phyloP scores from a whole-genome alignment of 345 rosid genomes.

The Sisymbrium altissimum region DNA sequence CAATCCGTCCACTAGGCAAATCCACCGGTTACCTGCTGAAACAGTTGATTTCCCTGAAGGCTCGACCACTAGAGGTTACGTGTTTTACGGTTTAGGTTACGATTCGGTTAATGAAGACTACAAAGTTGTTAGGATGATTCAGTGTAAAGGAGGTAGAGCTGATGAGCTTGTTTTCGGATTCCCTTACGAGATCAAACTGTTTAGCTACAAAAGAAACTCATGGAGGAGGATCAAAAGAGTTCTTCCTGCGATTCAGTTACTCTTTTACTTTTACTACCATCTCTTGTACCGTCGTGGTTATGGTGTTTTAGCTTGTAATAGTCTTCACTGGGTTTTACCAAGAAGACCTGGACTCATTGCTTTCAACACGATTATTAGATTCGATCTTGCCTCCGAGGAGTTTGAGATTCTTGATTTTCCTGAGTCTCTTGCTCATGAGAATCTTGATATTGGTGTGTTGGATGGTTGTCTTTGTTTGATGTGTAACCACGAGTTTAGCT shows the following conservation, averaged over 20 bases:
- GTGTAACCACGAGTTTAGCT: constrained; percentile 25
- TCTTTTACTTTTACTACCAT: constrained; percentile 23
- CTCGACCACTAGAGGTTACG: constrained; percentile 26
- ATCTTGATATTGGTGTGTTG: constrained; percentile 40
- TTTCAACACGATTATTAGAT: constrained; percentile 33
- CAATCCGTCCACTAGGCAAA: constrained; percentile 40
- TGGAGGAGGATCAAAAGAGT: constrained; percentile 40
- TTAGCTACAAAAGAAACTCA: constrained; percentile 28
- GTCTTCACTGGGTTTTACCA: constrained; percentile 53
- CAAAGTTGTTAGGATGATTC: constrained; percentile 50
- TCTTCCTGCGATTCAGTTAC: constrained; percentile 18
- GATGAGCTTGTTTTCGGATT: constrained; percentile 11
- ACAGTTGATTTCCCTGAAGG: constrained; percentile 17
- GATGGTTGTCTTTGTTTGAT: constrained; percentile 46
- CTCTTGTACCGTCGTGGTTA: constrained; percentile 24
- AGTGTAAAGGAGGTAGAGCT: constrained; percentile 29
- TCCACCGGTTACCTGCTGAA: constrained; percentile 37
- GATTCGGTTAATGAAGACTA: constrained; percentile 44
- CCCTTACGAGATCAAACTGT: constrained; percentile 43
- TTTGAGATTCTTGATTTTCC: constrained; percentile 41
- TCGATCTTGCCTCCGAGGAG: constrained; percentile 45
- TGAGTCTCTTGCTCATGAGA: constrained; percentile 11
- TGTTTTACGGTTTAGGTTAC: constrained; percentile 51
- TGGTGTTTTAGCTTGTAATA: constrained; percentile 48
- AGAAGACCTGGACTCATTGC: constrained; percentile 22